These are phyloP conservation scores for Cenchrus purpureus DNA, from an alignment of 176 grass and related monocot genomes.

Conservation along the genomic window DNA sequence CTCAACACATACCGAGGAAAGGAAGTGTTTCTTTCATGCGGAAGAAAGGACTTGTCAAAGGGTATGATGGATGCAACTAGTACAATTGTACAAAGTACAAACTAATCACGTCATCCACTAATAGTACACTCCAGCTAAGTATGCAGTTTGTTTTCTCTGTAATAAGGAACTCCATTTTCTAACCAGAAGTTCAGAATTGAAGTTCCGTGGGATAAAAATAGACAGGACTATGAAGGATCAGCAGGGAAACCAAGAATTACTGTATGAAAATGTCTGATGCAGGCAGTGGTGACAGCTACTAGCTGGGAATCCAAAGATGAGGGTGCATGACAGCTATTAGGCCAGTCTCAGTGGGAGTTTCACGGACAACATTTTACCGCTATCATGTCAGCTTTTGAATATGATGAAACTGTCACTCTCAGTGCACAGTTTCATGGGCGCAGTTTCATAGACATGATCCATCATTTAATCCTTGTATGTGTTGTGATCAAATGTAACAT, in stretches of 20 bases:
- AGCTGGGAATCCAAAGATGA: slow-evolving; percentile 17
- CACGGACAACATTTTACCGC: no score
- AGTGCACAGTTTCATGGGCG: no score
- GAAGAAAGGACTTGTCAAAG: slow-evolving; percentile 49
- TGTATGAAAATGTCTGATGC: slow-evolving; percentile 14
- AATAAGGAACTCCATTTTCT: background rate
- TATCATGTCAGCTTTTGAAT: no score
- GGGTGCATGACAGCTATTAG: background rate
- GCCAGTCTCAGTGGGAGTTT: no score
- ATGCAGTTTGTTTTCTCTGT: background rate
- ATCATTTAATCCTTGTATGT: no score
- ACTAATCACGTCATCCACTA: slow-evolving; percentile 34
- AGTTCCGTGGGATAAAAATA: background rate
- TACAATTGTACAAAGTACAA: slow-evolving; percentile 42
- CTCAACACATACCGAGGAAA: slow-evolving; percentile 51
- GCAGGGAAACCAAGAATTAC: slow-evolving; percentile 28
- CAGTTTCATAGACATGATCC: no score
- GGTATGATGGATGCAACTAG: slow-evolving; percentile 11
- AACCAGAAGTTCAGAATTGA: background rate
- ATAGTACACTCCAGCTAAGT: slow-evolving; percentile 27
- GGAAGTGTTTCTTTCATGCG: slow-evolving; percentile 29
- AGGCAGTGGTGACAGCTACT: slow-evolving; percentile 4
- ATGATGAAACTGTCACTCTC: no score
- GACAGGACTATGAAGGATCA: background rate
- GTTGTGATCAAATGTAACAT: no score